These are phyloP conservation scores for Cucumis cinereus DNA, from an alignment of 306 rosid genomes.

Conservation along the genomic window DNA sequence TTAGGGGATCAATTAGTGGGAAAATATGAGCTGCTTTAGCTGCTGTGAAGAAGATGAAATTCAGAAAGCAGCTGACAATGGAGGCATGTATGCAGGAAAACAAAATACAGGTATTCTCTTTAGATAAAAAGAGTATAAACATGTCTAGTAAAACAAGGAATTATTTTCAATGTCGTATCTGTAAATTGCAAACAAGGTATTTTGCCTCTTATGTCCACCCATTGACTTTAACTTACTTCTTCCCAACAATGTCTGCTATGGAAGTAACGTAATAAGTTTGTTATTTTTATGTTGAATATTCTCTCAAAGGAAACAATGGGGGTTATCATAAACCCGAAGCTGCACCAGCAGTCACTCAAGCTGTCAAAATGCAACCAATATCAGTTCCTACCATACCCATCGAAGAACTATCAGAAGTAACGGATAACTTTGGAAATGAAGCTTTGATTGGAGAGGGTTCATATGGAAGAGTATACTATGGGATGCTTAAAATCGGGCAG, in stretches of 20 bases:
- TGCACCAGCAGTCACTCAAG: constrained; percentile 7
- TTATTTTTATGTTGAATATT: neutral
- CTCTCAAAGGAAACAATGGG: neutral
- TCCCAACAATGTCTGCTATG: neutral
- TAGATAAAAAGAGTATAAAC: neutral
- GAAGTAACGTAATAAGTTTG: neutral
- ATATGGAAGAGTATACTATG: constrained; percentile 9
- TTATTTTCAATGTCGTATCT: neutral
- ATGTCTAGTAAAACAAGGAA: neutral
- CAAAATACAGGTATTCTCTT: constrained; percentile 30
- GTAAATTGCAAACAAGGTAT: neutral
- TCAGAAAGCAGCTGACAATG: constrained; percentile 25
- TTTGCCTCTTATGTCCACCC: neutral
- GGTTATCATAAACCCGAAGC: constrained; percentile 1
- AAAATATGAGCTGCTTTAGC: constrained; percentile 66
- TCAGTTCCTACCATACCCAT: neutral
- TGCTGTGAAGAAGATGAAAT: constrained; percentile 46
- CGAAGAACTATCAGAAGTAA: constrained; percentile 6
- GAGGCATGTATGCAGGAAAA: constrained; percentile 19
- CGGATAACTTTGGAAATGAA: constrained; percentile 7
- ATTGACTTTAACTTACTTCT: neutral
- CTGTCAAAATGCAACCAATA: constrained; percentile 10
- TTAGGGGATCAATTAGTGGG: constrained; percentile 5
- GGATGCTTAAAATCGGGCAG: constrained; percentile 6
- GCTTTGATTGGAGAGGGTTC: constrained; percentile 13